Conservation (phyloP, 305 asterid genomes). For the Fraxinus baroniana region DNA sequence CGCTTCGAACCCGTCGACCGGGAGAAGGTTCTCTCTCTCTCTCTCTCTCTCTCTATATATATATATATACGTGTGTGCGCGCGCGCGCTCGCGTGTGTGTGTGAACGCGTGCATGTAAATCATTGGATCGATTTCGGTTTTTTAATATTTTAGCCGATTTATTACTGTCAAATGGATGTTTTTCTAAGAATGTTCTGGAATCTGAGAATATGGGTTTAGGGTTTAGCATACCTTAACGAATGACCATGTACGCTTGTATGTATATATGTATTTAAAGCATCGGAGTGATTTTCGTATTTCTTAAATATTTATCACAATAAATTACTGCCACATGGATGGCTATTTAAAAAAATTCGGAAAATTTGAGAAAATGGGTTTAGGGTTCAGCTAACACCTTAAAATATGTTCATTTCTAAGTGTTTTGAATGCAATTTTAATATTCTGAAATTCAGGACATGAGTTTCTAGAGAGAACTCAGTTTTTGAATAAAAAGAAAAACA, state of each 20-base stretch:
- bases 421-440: neutral
- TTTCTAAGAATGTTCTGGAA: neutral
- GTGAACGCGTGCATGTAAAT: neutral
- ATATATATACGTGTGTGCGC: neutral
- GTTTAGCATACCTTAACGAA: neutral
- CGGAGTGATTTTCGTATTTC: neutral
- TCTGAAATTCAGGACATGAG: neutral
- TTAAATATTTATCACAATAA: neutral
- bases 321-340: neutral
- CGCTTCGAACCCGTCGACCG: slow-evolving; percentile 73
- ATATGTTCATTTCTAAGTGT: neutral
- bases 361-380: slow-evolving; percentile 20
- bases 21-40: slow-evolving; percentile 61
- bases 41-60: neutral
- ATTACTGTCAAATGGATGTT: neutral
- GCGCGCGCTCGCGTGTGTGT: neutral
- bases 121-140: neutral
- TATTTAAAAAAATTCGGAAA: neutral
- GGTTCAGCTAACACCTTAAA: slow-evolving; percentile 16
- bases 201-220: slow-evolving; percentile 26
- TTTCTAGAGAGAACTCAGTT: neutral
- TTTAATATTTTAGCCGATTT: neutral
- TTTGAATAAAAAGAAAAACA: neutral
- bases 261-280: neutral
- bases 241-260: neutral